Evolutionary conservation across 352 stramenopile species (phyloP).

Genomic region (Phytophthora ohioensis): DNA sequence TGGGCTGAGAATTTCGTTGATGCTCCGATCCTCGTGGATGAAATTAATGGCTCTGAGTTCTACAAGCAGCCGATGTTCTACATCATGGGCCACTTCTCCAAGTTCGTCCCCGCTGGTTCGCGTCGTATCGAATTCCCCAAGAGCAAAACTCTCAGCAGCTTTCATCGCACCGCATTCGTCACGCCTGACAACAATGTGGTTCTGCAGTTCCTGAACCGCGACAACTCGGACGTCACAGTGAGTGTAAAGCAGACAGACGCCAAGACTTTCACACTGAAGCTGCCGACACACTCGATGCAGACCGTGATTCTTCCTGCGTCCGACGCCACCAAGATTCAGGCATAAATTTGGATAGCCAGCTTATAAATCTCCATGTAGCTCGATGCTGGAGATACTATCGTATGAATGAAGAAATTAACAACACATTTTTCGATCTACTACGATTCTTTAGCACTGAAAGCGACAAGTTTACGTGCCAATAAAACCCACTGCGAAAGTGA

Average conservation of each 20-base stretch:
- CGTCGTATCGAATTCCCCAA: constrained; percentile 55
- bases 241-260: constrained; percentile 34
- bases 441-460: too few species aligned
- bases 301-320: constrained; percentile 44
- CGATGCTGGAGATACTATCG: constrained; percentile 7
- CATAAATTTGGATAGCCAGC: constrained; percentile 10
- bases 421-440: too few species aligned
- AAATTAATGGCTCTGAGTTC: constrained; percentile 47
- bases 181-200: constrained; percentile 57
- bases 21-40: constrained; percentile 63
- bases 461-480: too few species aligned
- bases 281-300: constrained; percentile 37
- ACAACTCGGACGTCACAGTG: constrained; percentile 36
- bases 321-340: constrained; percentile 31
- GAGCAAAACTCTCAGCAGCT: constrained; percentile 37
- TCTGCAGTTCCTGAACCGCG: constrained; percentile 55
- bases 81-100: constrained; percentile 65
- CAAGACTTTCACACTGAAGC: constrained; percentile 34
- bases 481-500: too few species aligned
- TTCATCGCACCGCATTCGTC: constrained; percentile 60
- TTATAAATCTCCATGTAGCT: constrained; percentile 15
- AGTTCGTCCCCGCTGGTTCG: constrained; percentile 62
- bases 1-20: constrained; percentile 78
- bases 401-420: constrained; percentile 2
- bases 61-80: constrained; percentile 77